Evolutionary conservation across 2,329 filamentous ascomycete genomes (phyloP).

Genomic region (Raffaelea albimanens): DNA sequence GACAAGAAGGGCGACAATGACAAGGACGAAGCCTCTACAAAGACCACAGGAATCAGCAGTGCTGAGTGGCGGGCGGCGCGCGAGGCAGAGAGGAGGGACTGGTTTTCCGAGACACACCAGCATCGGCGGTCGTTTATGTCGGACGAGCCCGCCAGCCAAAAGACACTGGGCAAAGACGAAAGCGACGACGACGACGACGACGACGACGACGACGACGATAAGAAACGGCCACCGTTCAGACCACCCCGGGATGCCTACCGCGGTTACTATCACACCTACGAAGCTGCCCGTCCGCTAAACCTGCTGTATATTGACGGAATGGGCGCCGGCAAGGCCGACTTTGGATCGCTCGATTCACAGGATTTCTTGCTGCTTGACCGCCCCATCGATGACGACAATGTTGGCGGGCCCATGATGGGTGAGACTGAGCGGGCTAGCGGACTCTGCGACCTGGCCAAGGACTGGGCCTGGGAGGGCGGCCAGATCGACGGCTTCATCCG

Average conservation of each 20-base stretch:
- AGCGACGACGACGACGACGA: conserved; percentile 4
- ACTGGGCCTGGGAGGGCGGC: conserved; percentile 29
- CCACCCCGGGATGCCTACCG: conserved; percentile 11
- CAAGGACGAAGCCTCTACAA: too few relatives aligned
- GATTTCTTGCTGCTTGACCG: conserved; percentile 43
- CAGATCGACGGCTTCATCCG: conserved; percentile 55
- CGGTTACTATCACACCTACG: conserved; percentile 61
- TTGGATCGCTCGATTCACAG: conserved; percentile 60
- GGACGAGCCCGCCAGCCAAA: too few relatives aligned
- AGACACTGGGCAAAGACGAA: not conserved
- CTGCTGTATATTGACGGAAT: conserved; percentile 64
- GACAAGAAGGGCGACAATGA: too few relatives aligned
- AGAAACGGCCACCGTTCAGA: conserved; percentile 1
- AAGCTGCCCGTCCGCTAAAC: conserved; percentile 43
- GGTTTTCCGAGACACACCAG: too few relatives aligned
- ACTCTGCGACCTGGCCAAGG: conserved; percentile 44
- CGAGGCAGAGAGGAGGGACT: too few relatives aligned
- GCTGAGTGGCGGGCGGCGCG: not conserved
- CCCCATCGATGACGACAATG: not conserved
- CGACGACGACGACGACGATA: conserved; percentile 4
- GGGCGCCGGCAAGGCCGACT: conserved; percentile 53
- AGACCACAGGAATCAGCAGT: too few relatives aligned
- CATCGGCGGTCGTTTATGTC: too few relatives aligned
- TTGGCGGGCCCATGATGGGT: not conserved
- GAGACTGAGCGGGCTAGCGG: not conserved